Evolutionary conservation across 169 alveolate genomes (phyloP).

Genomic region (Sarcocystis neurona): DNA sequence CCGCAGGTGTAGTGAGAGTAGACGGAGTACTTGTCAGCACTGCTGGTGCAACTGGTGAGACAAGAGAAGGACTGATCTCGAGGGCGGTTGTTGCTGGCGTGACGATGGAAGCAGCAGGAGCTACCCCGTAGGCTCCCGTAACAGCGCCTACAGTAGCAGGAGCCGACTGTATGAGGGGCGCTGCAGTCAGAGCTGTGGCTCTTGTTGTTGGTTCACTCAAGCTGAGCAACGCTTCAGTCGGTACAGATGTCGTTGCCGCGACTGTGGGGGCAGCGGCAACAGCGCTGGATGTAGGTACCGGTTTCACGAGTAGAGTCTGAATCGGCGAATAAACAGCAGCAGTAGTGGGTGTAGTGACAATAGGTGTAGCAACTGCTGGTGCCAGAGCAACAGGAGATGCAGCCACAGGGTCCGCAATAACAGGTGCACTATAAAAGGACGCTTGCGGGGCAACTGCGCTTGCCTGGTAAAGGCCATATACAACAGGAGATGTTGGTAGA

Average conservation of each 20-base stretch:
- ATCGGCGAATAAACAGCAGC: not conserved
- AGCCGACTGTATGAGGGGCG: too few relatives aligned
- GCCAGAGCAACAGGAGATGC: not conserved
- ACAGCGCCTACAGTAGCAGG: too few relatives aligned
- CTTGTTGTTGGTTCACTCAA: not conserved
- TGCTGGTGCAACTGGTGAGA: too few relatives aligned
- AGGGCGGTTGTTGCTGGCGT: too few relatives aligned
- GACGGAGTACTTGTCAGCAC: too few relatives aligned
- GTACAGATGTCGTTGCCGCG: too few relatives aligned
- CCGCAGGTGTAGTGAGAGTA: too few relatives aligned
- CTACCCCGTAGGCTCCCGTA: too few relatives aligned
- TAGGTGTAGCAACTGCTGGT: not conserved
- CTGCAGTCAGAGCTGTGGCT: not conserved
- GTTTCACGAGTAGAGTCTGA: not conserved
- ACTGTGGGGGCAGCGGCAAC: not conserved
- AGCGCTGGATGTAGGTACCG: not conserved
- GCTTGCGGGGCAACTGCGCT: too few relatives aligned
- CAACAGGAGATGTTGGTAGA: not conserved
- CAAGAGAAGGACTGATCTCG: too few relatives aligned
- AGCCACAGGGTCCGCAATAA: not conserved
- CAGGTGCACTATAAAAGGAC: too few relatives aligned
- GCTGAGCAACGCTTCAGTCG: slow-evolving; percentile 1
- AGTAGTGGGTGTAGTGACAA: not conserved
- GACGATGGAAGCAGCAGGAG: too few relatives aligned
- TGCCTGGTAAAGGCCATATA: not conserved